These are phyloP conservation scores for Chytriomyces sp. DNA, from an alignment of 192 early-diverging fungal species.

Conservation along the genomic window DNA sequence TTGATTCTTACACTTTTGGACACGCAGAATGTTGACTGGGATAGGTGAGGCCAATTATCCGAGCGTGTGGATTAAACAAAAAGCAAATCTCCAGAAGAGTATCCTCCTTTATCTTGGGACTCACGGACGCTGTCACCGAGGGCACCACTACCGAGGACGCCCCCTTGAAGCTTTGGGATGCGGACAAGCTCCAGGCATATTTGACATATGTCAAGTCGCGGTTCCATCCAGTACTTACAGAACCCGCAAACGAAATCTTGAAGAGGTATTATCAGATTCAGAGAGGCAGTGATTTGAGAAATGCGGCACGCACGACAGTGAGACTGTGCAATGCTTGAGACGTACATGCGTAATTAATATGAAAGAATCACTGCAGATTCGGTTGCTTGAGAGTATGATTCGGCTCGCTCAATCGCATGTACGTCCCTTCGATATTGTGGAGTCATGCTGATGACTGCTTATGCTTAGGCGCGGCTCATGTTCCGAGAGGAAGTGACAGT, in stretches of 20 bases:
- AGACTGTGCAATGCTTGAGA: too few relatives aligned
- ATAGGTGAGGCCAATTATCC: conserved; percentile 39
- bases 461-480: conserved; percentile 54
- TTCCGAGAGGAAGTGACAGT: conserved; percentile 56
- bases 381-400: conserved; percentile 53
- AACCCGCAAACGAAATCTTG: conserved; percentile 65
- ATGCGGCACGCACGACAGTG: conserved; percentile 74
- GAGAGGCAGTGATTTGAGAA: conserved; percentile 62
- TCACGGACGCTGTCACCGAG: neutral
- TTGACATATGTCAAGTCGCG: conserved; percentile 60
- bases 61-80: neutral
- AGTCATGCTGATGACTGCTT: too few relatives aligned
- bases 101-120: conserved; percentile 47
- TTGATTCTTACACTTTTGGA: conserved; percentile 73
- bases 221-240: conserved; percentile 59
- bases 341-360: too few relatives aligned
- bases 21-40: conserved; percentile 66
- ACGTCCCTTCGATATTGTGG: neutral
- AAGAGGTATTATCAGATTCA: conserved; percentile 73
- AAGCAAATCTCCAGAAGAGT: conserved; percentile 26
- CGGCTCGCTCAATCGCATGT: conserved; percentile 54
- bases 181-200: conserved; percentile 71
- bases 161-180: conserved; percentile 47
- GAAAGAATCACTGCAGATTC: conserved; percentile 43
- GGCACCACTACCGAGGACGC: neutral